Evolutionary conservation across 2,329 filamentous ascomycete genomes (phyloP).

Genomic region (Pezicula radicicola): DNA sequence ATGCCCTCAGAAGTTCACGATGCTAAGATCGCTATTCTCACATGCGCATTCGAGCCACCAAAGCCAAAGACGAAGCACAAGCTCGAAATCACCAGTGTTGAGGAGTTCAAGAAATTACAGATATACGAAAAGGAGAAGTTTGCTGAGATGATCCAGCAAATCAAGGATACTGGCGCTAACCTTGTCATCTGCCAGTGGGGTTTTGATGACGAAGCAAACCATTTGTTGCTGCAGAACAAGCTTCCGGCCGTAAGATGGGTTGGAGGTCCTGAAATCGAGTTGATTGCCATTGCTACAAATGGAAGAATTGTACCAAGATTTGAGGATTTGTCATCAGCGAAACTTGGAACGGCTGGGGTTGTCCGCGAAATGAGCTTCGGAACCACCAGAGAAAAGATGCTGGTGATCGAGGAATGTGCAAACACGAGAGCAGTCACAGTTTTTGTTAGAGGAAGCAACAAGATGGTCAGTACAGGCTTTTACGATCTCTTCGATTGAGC

Average conservation of each 20-base stretch:
- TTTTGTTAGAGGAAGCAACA: constrained; percentile 97
- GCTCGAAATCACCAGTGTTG: constrained; percentile 93
- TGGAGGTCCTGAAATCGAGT: constrained; percentile 93
- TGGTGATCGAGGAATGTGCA: constrained; percentile 98
- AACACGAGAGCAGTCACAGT: constrained; percentile 96
- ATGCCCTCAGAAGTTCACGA: constrained; percentile 96
- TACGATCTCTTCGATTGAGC: constrained; percentile 5
- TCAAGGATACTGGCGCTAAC: constrained; percentile 96
- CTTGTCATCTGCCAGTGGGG: constrained; percentile 99
- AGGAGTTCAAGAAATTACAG: constrained; percentile 98
- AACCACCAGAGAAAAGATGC: constrained; percentile 98
- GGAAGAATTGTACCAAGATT: constrained; percentile 96
- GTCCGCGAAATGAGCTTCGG: constrained; percentile 96
- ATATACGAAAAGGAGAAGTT: constrained; percentile 96
- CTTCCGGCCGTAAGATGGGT: constrained; percentile 97
- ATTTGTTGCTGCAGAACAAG: constrained; percentile 92
- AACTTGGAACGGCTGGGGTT: constrained; percentile 85
- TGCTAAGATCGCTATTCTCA: constrained; percentile 96
- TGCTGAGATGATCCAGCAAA: constrained; percentile 96
- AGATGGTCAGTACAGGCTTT: constrained; percentile 69
- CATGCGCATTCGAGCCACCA: constrained; percentile 95
- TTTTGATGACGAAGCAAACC: constrained; percentile 98
- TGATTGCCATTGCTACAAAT: constrained; percentile 98
- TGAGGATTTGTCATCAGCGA: constrained; percentile 86
- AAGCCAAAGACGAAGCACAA: constrained; percentile 99